Evolutionary conservation across 768 basidiomycete genomes (phyloP), one percentile per base, ranked within the genome.

Genomic region (Cystobasidium onofrii): DNA sequence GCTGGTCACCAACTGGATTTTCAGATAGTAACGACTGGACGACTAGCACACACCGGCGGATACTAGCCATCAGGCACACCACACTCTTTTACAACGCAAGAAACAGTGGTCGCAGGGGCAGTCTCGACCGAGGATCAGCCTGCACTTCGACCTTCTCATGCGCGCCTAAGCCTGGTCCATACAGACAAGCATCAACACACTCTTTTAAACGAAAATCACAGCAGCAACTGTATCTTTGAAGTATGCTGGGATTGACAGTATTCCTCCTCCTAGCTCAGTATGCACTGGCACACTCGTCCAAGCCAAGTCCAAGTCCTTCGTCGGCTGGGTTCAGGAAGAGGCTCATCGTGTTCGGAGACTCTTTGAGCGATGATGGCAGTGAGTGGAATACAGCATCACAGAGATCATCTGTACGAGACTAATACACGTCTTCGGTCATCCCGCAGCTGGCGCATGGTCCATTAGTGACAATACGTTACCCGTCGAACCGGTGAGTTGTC

Each of bases 281-380:
- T 60, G 57, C 31, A 4, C 25, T 27, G 6, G 57, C 57, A 25
- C 57, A 60, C 33, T 29, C 25, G 6, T 29, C 57, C 2, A 7
- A 27, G 25, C 57, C 57, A 60, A 60, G 57, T 60, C 57, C 57
- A 13, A 60, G 57, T 60, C 57, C 57, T 9, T 60, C 57, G 6
- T 50, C 46, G 46, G 6, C 15, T 15, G 46, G 15, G 20, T 60
- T 60, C 57, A 60, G 41, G 44, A 67, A 55, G 52, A 71, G 69
- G 39, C 69, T 71, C 36, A 55, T 71, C 6, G 69, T 71, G 10
- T 71, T 71, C 54, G 69, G 69, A 29, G 69, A 71, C 55, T 71
- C 69, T n/a, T 60, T 71, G 17, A 33, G 29, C 39, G 69, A 71
- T 31, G 55, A 55, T 71, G 69, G 69, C 25, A 23, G 52, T 57